Percentiles rank a stretch among this genome's conserved stretches.
Conservation (phyloP, 1,139 yeast genomes). For the Arxiozyma slooffiae region DNA sequence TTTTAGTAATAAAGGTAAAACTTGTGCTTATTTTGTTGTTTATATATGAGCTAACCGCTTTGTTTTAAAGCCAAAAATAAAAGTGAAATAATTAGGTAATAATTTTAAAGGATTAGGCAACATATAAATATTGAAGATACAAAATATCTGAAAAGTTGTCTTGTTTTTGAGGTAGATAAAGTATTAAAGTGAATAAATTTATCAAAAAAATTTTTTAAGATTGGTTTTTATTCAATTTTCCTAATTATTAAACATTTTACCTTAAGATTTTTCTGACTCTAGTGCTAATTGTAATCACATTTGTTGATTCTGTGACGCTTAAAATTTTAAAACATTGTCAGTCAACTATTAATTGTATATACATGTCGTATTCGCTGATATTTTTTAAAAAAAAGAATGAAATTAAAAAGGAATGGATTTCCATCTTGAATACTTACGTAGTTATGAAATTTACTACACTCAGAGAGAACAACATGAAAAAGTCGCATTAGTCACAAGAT, state of each 20-base stretch:
- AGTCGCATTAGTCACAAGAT: no score
- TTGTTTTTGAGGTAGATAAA: not conserved
- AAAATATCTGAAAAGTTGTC: not conserved
- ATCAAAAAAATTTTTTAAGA: not conserved
- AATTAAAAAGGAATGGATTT: not conserved
- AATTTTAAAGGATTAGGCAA: not conserved
- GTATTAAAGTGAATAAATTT: not conserved
- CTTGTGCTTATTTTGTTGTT: not conserved
- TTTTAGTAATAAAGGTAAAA: constrained; percentile 7
- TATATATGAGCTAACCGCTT: not conserved
- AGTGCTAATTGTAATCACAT: not conserved
- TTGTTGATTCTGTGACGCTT: not conserved
- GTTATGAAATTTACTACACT: not conserved
- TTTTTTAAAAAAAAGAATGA: no score
- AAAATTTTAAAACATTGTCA: no score
- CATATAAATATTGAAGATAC: not conserved
- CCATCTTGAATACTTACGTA: no score
- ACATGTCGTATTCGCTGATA: not conserved
- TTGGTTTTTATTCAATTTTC: not conserved
- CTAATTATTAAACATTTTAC: not conserved
- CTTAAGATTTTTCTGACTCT: not conserved
- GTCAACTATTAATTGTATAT: not conserved
- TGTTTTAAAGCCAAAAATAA: not conserved
- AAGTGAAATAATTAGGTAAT: not conserved
- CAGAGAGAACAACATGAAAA: not conserved